phyloP scores from a whole-genome alignment of 1,284 basidiomycete genomes.

The Leccinum subrobustum region DNA sequence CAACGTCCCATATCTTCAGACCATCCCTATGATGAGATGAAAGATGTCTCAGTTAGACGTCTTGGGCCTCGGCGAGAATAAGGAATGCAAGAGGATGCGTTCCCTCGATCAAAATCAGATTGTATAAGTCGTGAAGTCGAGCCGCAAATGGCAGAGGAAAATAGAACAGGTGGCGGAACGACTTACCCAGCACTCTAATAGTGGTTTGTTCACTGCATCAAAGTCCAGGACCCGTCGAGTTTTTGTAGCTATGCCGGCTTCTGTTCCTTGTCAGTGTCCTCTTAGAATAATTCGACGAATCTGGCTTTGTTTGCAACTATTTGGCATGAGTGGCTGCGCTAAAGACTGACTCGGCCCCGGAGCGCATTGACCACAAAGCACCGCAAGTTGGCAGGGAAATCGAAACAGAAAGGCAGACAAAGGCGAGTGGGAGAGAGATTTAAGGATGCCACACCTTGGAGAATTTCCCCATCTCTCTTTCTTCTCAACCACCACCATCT shows the following conservation, averaged over 20 bases:
- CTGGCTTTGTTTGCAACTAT: not conserved
- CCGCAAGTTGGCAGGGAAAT: conserved; percentile 13
- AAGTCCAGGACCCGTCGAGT: not conserved
- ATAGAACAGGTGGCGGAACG: not conserved
- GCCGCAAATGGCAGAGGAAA: not conserved
- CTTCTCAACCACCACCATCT: conserved; percentile 24
- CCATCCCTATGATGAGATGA: not conserved
- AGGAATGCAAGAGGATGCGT: not conserved
- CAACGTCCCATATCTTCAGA: not conserved
- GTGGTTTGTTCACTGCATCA: not conserved
- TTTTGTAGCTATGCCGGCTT: not conserved
- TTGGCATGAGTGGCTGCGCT: not conserved
- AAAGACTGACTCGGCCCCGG: too few relatives aligned
- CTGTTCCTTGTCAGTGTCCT: not conserved
- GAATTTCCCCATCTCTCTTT: conserved; percentile 14
- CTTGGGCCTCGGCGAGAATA: not conserved
- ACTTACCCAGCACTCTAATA: not conserved
- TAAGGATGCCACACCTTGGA: conserved; percentile 13
- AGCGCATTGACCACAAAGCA: conserved; percentile 29
- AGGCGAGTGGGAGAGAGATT: conserved; percentile 5
- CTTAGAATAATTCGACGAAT: not conserved
- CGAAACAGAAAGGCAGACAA: conserved; percentile 16
- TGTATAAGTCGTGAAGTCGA: not conserved
- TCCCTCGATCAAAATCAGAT: not conserved
- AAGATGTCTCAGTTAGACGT: not conserved